A percentile compares a stretch with the other conserved stretches of the same genome.
These are phyloP conservation scores for Tuber melanosporum DNA, from an alignment of 495 filamentous ascomycete genomes.

Conservation along the genomic window DNA sequence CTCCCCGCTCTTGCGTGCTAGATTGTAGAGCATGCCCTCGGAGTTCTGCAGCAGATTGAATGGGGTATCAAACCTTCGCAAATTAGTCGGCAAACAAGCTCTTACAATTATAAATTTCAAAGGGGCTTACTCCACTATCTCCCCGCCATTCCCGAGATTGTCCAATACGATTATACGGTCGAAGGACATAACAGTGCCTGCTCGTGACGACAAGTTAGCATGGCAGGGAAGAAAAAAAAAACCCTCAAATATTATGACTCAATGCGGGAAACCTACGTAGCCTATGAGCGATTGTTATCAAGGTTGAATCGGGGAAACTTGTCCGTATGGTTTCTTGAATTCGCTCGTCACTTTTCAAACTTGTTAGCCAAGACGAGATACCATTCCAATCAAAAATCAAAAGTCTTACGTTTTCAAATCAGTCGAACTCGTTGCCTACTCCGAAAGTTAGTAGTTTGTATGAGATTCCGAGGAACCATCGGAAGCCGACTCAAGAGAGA, in stretches of 20 bases:
- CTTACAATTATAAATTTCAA: not conserved
- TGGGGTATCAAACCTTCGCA: slow-evolving; percentile 30
- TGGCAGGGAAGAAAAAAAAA: not conserved
- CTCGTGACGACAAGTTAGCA: not conserved
- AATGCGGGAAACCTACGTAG: slow-evolving; percentile 11
- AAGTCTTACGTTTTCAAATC: slow-evolving; percentile 32
- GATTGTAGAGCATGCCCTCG: slow-evolving; percentile 14
- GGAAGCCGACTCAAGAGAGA: slow-evolving; percentile 1
- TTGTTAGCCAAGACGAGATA: not conserved
- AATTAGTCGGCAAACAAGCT: slow-evolving; percentile 13
- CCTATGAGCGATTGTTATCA: slow-evolving; percentile 33
- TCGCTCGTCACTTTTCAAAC: slow-evolving; percentile 28
- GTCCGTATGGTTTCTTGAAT: slow-evolving; percentile 31
- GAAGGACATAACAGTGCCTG: slow-evolving; percentile 36
- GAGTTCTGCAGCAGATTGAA: slow-evolving; percentile 28
- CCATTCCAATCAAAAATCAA: slow-evolving; percentile 11
- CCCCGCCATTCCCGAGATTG: slow-evolving; percentile 35
- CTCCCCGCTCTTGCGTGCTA: slow-evolving; percentile 33
- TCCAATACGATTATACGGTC: slow-evolving; percentile 32
- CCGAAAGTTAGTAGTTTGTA: slow-evolving; percentile 8
- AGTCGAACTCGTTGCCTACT: slow-evolving; percentile 32
- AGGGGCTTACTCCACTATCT: slow-evolving; percentile 32
- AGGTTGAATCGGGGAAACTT: slow-evolving; percentile 27
- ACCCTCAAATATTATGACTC: not conserved
- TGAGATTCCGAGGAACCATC: slow-evolving; percentile 16